Evolutionary conservation across 371 early-diverging fungal species (phyloP).

Genomic region (Lichtheimia ornata): DNA sequence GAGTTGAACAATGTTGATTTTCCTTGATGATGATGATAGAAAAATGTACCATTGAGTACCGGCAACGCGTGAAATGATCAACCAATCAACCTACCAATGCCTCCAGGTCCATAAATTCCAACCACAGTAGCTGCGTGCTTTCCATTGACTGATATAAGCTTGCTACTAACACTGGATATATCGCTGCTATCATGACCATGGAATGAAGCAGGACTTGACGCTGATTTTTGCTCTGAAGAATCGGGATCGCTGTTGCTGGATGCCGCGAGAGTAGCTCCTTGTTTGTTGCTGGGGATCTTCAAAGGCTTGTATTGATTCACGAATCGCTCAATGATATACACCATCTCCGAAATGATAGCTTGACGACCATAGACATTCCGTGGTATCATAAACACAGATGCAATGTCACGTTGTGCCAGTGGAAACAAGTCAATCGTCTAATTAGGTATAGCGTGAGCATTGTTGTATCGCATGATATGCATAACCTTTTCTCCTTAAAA

Average conservation of each 20-base stretch:
- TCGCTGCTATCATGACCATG: too few species aligned
- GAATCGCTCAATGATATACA: slow-evolving; percentile 32
- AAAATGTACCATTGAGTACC: too few species aligned
- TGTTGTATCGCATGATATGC: too few species aligned
- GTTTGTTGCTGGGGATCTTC: too few species aligned
- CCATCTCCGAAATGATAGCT: slow-evolving; percentile 32
- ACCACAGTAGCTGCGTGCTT: slow-evolving; percentile 22
- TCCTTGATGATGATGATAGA: slow-evolving; percentile 22
- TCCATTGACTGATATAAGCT: too few species aligned
- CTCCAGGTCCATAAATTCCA: slow-evolving; percentile 41
- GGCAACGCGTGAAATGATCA: background rate
- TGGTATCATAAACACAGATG: slow-evolving; percentile 46
- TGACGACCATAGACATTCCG: slow-evolving; percentile 42
- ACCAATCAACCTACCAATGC: slow-evolving; percentile 23
- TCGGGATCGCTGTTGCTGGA: too few species aligned
- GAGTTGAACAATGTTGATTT: slow-evolving; percentile 44
- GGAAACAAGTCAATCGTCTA: slow-evolving; percentile 37
- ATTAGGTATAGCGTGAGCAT: too few species aligned
- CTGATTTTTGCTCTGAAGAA: too few species aligned
- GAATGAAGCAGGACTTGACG: too few species aligned
- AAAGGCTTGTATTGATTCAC: slow-evolving; percentile 19
- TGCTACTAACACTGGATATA: too few species aligned
- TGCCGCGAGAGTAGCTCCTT: too few species aligned
- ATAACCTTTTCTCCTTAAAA: too few species aligned
- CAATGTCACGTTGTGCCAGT: slow-evolving; percentile 44